Base-by-base conservation (phyloP, 192 early-diverging fungal species). In the Coemansia sp. region DNA sequence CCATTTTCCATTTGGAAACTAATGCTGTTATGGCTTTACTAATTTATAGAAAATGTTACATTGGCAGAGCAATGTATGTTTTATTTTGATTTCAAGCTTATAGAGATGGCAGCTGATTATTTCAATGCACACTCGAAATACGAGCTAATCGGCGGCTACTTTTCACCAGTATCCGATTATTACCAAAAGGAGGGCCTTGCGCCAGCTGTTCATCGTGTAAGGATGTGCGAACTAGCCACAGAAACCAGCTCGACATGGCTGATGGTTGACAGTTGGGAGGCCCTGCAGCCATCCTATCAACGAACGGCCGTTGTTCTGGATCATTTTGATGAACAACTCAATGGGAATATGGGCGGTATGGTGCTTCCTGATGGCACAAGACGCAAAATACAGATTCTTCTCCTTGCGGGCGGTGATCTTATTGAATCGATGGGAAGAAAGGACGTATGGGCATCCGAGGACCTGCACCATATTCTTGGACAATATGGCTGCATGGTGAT, bases 221-320 rank as follows among this genome's bases (percentile, higher is more conserved):
- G 84, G 23, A 99, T 99, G 97, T 96, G 94, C 81, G 86, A 93
- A 64, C 71, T 93, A 35, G 95, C 94, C 3, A 88, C 90, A 1
- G 86, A 91, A 61, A 87, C 88, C 56, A 90, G 86, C 45, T 92
- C 91, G 45, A 76, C 86, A n/a, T 99, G 94, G 93, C 73, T 99
- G 25, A 96, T 95, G 92, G 94, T 97, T 16, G 97, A 99, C 83
- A 82, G 86, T 51, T 99, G 95, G 95, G 97, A 99, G 69, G 84
- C 89, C 48, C 58, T 87, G 58, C 92, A 95, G 72, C 68, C 77
- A 16, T 86, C 84, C 37, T 97, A 94, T 64, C 88, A 89, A 67
- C 80, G 91, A 21, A 98, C 97, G 0, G 93, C 92, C 1, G 79
- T 89, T 66, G 97, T 98, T 3, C 70, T 99, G 23, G 94, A 97